Evolutionary conservation across 495 filamentous ascomycete species (phyloP).

Genomic region (Podospora pseudoanserina): DNA sequence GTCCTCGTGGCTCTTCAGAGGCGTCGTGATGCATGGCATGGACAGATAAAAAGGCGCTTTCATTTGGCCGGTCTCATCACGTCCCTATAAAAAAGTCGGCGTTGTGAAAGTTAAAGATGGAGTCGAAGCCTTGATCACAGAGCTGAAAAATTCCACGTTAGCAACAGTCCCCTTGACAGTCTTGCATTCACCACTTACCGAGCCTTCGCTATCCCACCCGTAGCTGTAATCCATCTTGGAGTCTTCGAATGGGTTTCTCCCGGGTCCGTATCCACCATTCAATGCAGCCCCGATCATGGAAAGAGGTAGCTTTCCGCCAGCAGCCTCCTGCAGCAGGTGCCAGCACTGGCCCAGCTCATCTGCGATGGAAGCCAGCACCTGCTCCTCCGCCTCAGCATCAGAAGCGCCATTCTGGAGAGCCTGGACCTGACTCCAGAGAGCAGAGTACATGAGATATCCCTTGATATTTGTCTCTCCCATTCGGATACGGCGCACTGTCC

Average conservation of each 20-base stretch:
- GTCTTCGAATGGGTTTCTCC: conserved; percentile 4
- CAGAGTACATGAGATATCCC: conserved; percentile 44
- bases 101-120: conserved; percentile 30
- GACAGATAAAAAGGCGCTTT: no score
- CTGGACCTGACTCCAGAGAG: conserved; percentile 47
- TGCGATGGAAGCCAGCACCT: conserved; percentile 24
- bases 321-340: conserved; percentile 23
- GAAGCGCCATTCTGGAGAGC: conserved; percentile 31
- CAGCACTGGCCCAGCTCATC: conserved; percentile 26
- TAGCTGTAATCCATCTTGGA: neutral
- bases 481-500: conserved; percentile 42
- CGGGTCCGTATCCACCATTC: conserved; percentile 5
- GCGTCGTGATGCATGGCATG: no score
- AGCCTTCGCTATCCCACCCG: conserved; percentile 19
- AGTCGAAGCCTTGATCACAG: conserved; percentile 22
- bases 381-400: conserved; percentile 27
- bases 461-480: conserved; percentile 58
- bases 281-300: neutral
- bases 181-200: conserved; percentile 17
- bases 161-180: neutral
- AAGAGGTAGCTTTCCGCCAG: neutral
- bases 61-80: neutral
- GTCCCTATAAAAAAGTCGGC: conserved; percentile 27
- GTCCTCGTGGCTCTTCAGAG: neutral
- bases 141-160: conserved; percentile 11